Evolutionary conservation across 1,139 yeast genomes (phyloP), one percentile per base, ranked within the genome.

Genomic region (Kurtzmaniella quercitrusa): DNA sequence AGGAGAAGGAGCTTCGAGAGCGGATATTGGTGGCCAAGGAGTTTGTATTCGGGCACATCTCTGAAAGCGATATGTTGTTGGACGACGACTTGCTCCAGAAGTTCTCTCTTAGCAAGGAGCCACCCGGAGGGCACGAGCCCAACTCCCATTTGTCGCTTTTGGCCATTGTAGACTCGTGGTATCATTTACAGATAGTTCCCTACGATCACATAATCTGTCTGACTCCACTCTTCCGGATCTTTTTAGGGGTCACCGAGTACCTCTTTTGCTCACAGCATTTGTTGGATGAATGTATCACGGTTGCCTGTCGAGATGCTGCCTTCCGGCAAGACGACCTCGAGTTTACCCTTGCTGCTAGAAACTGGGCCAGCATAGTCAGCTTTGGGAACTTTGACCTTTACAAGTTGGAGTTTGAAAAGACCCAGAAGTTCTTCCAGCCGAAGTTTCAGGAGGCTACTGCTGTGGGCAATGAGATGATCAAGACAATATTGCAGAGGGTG

Each of bases 171-270:
- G 98, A 93, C 63, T 85, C 95, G 58, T 93, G 98, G 98, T 77
- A 75, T 56, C 82, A 83, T 51, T 66, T 89, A 41, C 86, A 85
- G 1, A 89, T 93, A 38, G 82, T 86, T 17, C 98, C 98, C 1
- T 91, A 93, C 58, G 97, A 91, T 59, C 98, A 93, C 62, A 91
- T 91, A 67, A 91, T 93, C 50, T 93, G 98, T 60, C 89, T 97
- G 1, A 93, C 98, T 0, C 98, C 98, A 29, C 57, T 73, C 36
- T 93, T 91, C 61, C 75, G 98, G 58, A 89, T 93, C 39, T 89
- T 94, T 65, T 73, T 93, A 41, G 98, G 98, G 37, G 98, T 93
- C 17, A 82, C 96, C 0, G 98, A 93, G 59, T 91, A 89, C 59
- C 68, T 93, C 29, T 93, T 93, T 60, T 82, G 95, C 56, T 81